These are phyloP conservation scores for Effrenium voratum DNA, from an alignment of 73 alveolate genomes.

Conservation along the genomic window DNA sequence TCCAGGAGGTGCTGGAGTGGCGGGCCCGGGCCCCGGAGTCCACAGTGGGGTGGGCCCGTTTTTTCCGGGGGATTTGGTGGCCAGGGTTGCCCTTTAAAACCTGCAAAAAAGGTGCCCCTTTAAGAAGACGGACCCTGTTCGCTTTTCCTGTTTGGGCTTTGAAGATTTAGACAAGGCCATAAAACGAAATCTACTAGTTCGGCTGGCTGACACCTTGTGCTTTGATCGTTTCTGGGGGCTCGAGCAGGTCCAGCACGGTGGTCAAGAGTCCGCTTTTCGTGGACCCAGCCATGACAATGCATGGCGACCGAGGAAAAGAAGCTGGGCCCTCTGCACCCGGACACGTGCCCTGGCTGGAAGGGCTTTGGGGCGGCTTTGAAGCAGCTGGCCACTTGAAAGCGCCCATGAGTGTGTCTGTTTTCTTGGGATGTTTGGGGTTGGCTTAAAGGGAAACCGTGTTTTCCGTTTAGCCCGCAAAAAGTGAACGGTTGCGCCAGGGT, in stretches of 20 bases:
- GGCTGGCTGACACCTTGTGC: not conserved
- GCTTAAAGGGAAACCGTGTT: not conserved
- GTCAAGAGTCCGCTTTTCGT: not conserved
- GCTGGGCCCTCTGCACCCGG: conserved; percentile 71
- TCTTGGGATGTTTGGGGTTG: not conserved
- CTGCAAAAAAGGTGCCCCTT: too few species aligned
- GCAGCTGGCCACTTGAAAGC: not conserved
- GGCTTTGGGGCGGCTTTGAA: not conserved
- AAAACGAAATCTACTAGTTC: not conserved
- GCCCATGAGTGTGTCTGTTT: not conserved
- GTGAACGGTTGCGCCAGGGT: not conserved
- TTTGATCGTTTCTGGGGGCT: not conserved
- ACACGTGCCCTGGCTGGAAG: conserved; percentile 6
- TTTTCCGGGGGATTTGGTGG: not conserved
- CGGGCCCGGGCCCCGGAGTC: not conserved
- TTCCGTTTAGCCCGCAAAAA: not conserved
- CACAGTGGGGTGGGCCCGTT: not conserved
- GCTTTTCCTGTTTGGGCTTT: too few species aligned
- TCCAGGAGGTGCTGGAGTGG: conserved; percentile 67
- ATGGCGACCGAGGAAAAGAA: conserved; percentile 33
- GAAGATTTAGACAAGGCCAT: not conserved
- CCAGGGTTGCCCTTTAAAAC: too few species aligned
- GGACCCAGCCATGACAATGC: not conserved
- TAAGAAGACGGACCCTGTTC: too few species aligned
- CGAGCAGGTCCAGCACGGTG: not conserved